phyloP scores from a whole-genome alignment of 179 eudicot genomes.

The Patellifolia procumbens region DNA sequence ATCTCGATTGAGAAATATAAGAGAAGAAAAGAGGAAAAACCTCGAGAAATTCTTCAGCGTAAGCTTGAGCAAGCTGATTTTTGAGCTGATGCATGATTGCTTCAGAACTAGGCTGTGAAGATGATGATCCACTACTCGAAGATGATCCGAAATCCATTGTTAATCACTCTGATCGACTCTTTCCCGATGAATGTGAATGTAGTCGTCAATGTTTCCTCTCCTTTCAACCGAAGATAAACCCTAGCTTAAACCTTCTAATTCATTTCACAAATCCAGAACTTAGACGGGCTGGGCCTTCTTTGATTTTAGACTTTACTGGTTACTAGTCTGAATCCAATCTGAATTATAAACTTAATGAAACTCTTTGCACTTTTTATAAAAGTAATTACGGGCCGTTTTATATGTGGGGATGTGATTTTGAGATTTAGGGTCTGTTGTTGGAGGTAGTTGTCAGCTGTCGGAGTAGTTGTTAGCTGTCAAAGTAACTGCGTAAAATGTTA shows the following conservation, averaged over 20 bases:
- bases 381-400: too few relatives aligned
- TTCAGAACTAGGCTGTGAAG: slow-evolving; percentile 44
- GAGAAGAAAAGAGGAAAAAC: slow-evolving; percentile 17
- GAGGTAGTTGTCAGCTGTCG: too few relatives aligned
- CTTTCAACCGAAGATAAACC: slow-evolving; percentile 14
- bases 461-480: too few relatives aligned
- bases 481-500: too few relatives aligned
- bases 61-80: slow-evolving; percentile 70
- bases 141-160: slow-evolving; percentile 62
- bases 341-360: too few relatives aligned
- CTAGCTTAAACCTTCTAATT: slow-evolving; percentile 12
- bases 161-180: not conserved
- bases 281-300: not conserved
- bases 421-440: too few relatives aligned
- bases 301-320: not conserved
- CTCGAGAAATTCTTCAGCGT: slow-evolving; percentile 78
- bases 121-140: slow-evolving; percentile 35
- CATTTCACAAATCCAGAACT: not conserved
- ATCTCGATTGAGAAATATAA: not conserved
- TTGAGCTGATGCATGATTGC: slow-evolving; percentile 60
- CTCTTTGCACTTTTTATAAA: too few relatives aligned
- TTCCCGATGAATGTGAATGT: not conserved
- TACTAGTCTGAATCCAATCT: too few relatives aligned
- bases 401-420: not conserved
- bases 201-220: too few relatives aligned